Conservation (phyloP, 306 rosid genomes). For the Trifolium repens region DNA sequence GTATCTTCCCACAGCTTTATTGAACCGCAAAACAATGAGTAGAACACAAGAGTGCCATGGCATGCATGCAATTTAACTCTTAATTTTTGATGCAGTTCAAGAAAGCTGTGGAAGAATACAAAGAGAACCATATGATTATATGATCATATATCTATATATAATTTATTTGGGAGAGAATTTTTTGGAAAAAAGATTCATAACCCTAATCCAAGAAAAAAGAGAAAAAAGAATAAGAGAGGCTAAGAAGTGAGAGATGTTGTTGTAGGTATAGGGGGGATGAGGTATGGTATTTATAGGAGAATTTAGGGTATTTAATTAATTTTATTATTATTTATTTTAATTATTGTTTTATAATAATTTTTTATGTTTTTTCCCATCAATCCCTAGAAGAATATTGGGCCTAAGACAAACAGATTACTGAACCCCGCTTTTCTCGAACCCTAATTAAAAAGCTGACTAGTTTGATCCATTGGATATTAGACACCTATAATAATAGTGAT, state of each 20-base stretch:
- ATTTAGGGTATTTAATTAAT: constrained; percentile 40
- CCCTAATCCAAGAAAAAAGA: constrained; percentile 34
- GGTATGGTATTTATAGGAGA: constrained; percentile 66
- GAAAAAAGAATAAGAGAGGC: constrained; percentile 36
- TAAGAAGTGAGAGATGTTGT: constrained; percentile 29
- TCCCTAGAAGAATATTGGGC: constrained; percentile 99
- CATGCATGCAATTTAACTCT: constrained; percentile 54
- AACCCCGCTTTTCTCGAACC: constrained; percentile 50
- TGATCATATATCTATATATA: not conserved
- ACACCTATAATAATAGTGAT: constrained; percentile 35
- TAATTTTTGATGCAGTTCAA: constrained; percentile 87
- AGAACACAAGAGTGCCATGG: constrained; percentile 43
- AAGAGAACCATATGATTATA: constrained; percentile 62
- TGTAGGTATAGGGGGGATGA: constrained; percentile 55
- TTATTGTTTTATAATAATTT: constrained; percentile 11
- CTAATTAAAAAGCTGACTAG: constrained; percentile 70
- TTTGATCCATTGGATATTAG: constrained; percentile 51
- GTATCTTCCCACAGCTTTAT: constrained; percentile 99
- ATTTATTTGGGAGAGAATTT: not conserved
- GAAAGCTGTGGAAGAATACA: constrained; percentile 99
- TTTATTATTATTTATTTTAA: not conserved
- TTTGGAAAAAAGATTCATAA: constrained; percentile 32
- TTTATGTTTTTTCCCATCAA: constrained; percentile 50
- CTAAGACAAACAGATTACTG: constrained; percentile 60
- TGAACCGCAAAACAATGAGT: constrained; percentile 77